These are phyloP conservation scores for Linum lewisii DNA, from an alignment of 345 rosid genomes.

Conservation along the genomic window DNA sequence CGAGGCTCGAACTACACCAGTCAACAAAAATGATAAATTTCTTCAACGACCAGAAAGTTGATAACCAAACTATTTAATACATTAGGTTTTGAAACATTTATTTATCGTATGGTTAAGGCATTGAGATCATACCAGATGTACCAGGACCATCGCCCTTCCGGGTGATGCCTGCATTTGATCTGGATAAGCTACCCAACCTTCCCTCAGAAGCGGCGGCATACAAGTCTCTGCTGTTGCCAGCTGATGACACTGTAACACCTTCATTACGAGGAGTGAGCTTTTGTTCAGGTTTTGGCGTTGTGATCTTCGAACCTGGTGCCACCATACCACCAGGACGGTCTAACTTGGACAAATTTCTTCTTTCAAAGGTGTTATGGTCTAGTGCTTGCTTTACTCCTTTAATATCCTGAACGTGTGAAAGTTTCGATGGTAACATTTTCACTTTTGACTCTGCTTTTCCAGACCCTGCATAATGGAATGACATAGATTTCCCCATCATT, in stretches of 20 bases:
- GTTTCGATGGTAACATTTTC: constrained; percentile 41
- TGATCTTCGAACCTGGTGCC: constrained; percentile 25
- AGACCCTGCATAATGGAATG: constrained; percentile 47
- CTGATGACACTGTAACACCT: constrained; percentile 24
- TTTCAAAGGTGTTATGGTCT: constrained; percentile 39
- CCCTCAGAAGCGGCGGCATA: constrained; percentile 50
- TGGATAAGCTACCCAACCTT: constrained; percentile 39
- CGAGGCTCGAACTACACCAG: constrained; percentile 39
- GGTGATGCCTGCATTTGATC: constrained; percentile 39
- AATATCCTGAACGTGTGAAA: constrained; percentile 38
- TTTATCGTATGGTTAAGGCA: background rate
- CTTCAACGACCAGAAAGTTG: background rate
- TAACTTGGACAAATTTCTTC: constrained; percentile 31
- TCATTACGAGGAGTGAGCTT: constrained; percentile 49
- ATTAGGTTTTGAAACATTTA: background rate
- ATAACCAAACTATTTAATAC: background rate
- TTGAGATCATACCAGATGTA: constrained; percentile 44
- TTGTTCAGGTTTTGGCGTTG: constrained; percentile 41
- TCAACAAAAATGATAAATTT: constrained; percentile 10
- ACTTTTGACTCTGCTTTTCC: constrained; percentile 48
- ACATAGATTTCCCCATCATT: constrained; percentile 54
- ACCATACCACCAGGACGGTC: constrained; percentile 27
- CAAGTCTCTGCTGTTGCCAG: constrained; percentile 39
- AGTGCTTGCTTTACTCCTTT: constrained; percentile 50
- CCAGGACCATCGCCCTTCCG: constrained; percentile 38